Evolutionary conservation across 2,329 filamentous ascomycete genomes (phyloP).

Genomic region (Nemania sp.): DNA sequence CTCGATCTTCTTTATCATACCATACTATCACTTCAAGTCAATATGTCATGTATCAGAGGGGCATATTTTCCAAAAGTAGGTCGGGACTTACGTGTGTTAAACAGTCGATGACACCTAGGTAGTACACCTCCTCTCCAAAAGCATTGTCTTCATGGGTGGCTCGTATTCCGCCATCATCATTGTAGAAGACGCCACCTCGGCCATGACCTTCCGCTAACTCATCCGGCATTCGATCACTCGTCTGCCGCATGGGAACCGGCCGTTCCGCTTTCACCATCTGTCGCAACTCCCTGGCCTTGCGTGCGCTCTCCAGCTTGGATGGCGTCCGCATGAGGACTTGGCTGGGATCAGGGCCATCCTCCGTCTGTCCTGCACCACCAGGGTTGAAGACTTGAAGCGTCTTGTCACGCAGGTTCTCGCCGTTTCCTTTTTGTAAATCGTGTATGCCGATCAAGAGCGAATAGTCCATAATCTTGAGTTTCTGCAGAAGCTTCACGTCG

Average conservation of each 20-base stretch:
- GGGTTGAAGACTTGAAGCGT: constrained; percentile 94
- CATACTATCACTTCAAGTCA: constrained; percentile 65
- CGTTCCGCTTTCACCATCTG: constrained; percentile 92
- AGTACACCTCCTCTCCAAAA: constrained; percentile 91
- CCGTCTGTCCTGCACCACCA: constrained; percentile 64
- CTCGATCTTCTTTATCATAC: constrained; percentile 90
- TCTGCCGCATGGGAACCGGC: constrained; percentile 89
- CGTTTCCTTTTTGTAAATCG: constrained; percentile 86
- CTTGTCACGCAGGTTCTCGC: constrained; percentile 88
- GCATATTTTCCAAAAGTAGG: not conserved
- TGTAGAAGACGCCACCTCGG: constrained; percentile 78
- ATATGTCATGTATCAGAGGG: constrained; percentile 22
- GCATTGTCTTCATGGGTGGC: constrained; percentile 89
- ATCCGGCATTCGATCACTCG: constrained; percentile 84
- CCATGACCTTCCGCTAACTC: constrained; percentile 77
- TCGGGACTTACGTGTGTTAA: constrained; percentile 82
- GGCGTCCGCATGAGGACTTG: constrained; percentile 81
- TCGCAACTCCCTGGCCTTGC: constrained; percentile 87
- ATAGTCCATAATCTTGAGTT: constrained; percentile 97
- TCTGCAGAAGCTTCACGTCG: constrained; percentile 86
- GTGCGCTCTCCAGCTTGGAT: constrained; percentile 87
- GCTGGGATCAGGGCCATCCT: constrained; percentile 64
- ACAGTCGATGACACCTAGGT: constrained; percentile 97
- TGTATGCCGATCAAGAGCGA: constrained; percentile 94
- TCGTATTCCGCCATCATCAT: constrained; percentile 91